Percentiles rank a stretch among this genome's conserved stretches.
Conservation (phyloP, 1,284 basidiomycete genomes). For the Trametes hirsuta region DNA sequence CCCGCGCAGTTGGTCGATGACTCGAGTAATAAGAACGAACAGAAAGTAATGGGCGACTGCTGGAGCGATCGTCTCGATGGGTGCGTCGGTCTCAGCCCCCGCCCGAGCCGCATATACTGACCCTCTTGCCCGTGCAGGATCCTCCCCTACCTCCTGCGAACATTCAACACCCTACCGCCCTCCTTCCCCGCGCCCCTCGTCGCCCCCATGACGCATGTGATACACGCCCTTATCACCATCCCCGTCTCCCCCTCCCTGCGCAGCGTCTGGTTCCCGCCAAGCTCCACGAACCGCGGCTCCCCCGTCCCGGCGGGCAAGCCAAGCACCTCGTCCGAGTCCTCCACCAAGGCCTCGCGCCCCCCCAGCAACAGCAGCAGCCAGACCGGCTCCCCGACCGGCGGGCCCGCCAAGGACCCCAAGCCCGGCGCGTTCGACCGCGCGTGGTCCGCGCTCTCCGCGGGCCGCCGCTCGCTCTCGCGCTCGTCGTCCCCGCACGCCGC, state of each 20-base stretch:
- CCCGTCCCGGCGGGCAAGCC: constrained; percentile 32
- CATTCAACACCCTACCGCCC: constrained; percentile 63
- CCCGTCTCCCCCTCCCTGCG: constrained; percentile 62
- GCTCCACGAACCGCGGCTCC: constrained; percentile 32
- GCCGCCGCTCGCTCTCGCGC: constrained; percentile 53
- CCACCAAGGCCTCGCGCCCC: constrained; percentile 23
- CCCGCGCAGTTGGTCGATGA: constrained; percentile 44
- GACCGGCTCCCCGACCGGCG: constrained; percentile 41
- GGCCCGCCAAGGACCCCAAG: constrained; percentile 41
- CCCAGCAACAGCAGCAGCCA: constrained; percentile 35
- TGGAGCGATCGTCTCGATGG: constrained; percentile 73
- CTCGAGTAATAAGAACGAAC: constrained; percentile 30
- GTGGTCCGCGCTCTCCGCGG: constrained; percentile 57
- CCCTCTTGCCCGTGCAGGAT: constrained; percentile 41
- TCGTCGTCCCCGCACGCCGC: constrained; percentile 34
- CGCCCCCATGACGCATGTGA: constrained; percentile 71
- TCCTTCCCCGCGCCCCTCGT: constrained; percentile 64
- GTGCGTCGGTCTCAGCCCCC: constrained; percentile 45
- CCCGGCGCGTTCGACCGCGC: constrained; percentile 65
- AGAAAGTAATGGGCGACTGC: constrained; percentile 58
- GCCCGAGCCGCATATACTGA: neutral
- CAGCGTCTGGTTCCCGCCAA: constrained; percentile 50
- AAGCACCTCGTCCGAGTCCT: constrained; percentile 25
- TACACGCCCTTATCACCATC: constrained; percentile 74
- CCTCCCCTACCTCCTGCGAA: constrained; percentile 60